Base-by-base conservation (phyloP, 352 stramenopile genomes). In the Phytophthora idaei region DNA sequence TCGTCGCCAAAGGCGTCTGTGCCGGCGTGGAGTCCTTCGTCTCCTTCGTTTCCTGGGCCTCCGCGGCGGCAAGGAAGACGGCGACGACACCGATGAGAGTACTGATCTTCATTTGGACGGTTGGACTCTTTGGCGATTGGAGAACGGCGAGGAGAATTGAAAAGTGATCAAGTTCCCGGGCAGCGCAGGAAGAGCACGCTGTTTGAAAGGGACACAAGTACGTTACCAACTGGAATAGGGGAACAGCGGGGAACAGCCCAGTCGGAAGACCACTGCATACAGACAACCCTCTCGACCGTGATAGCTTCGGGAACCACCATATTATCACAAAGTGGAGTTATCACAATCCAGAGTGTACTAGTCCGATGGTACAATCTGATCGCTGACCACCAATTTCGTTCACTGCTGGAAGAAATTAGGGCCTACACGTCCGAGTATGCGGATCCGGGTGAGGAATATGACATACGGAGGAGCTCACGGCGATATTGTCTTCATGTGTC, bases 81-180 rank as follows among this genome's bases (percentile, higher is more conserved):
- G 46, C 57, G 5, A 57, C n/a, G 15, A 56, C 46, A 47, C 46
- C 25, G 25, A 64, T 3, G 6, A 64, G 15, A 42, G n/a, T 32
- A 28, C 4, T 25, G 46, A 64, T 49, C 17, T 57, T 64, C 57
- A 64, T 64, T 17, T 14, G 31, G 21, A 63, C 21, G n/a, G 31
- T 37, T 55, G 44, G 44, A 11, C 10, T 31, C 28, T 50, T 44
- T 25, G 29, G 15, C 34, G 44, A 25, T 29, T 54, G 17, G 28
- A 21, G 14, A 29, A 31, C n/a, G 15, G 11, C 9, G 46, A 27
- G 56, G 46, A 44, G 25, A 64, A 64, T 36, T 57, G 46, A 50
- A 44, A 64, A 64, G 46, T 64, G 46, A 57, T 52, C 6, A 45
- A 28, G 11, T 21, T 45, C 10, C 5, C 28, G n/a, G 9, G 8